Base-by-base conservation (phyloP, 441 rosid species). In the Adansonia gregorii region DNA sequence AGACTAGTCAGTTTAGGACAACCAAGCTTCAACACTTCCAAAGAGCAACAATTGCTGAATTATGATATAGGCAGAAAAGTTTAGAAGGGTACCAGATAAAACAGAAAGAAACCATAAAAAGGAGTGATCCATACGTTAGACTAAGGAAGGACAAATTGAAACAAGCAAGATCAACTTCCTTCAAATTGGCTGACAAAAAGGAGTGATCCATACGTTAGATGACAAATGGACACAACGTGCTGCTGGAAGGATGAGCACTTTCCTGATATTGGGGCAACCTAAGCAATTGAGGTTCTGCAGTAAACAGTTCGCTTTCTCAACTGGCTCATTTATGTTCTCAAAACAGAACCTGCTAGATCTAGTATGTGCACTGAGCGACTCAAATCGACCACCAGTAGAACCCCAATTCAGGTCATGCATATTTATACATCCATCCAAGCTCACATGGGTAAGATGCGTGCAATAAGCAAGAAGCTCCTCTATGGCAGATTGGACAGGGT, bases 351-450 rank as follows among this genome's bases (percentile, higher is more conserved):
- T n/a, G 24, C 76, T 79, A 75, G 84, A 43, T 17, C 83, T 80
- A 67, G 76, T 67, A 78, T 65, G 51, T 31, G 46, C 78, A 60
- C 76, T 77, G 20, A 82, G 78, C 17, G 79, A 75, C 77, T 85
- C 88, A 77, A 84, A 70, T 77, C 84, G 90, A 73, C 78, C 86
- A 76, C 82, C 86, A 84, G 74, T 82, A 78, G 84, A 83, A 78
- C 90, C 91, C 99, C 98, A 96, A 78, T 96, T 89, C 67, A 94
- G 92, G 86, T 96, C 98, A 82, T 96, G 98, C 98, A 94, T 90
- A 82, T 94, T 96, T 67, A 80, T 87, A 79, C 98, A 94, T 77
- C 98, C 99, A 72, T 92, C 93, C 90, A 96, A 90, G 85, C 97
- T 94, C 87, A 94, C 81, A 72, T 93, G 99, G 72, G 97, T 96